Conservation (phyloP, 1,284 basidiomycete species). For the Ustilago sp. region DNA sequence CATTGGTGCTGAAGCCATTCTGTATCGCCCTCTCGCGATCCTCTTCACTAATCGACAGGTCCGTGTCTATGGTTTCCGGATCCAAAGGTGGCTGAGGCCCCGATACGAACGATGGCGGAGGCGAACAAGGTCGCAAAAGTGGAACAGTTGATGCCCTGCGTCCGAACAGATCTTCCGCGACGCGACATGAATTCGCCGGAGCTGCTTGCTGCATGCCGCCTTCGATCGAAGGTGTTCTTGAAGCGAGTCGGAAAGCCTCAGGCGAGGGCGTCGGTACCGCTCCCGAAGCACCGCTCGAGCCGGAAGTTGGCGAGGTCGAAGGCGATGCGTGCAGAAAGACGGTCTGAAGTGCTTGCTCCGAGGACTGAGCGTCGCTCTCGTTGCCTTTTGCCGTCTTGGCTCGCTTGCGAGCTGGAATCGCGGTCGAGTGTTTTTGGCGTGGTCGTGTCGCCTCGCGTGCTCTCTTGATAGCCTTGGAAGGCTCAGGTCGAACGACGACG, state of each 20-base stretch:
- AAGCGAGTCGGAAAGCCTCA: slow-evolving; percentile 19
- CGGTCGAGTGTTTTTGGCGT: not conserved
- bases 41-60: not conserved
- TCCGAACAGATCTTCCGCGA: slow-evolving; percentile 2
- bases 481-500: slow-evolving; percentile 26
- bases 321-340: slow-evolving; percentile 38
- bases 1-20: not conserved
- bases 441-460: slow-evolving; percentile 29
- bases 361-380: not conserved
- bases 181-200: not conserved
- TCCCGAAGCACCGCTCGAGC: not conserved
- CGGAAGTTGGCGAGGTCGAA: slow-evolving; percentile 16
- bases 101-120: slow-evolving; percentile 12
- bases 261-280: slow-evolving; percentile 12
- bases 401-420: slow-evolving; percentile 13
- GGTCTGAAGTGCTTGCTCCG: slow-evolving; percentile 28
- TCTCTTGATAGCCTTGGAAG: slow-evolving; percentile 21
- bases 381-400: slow-evolving; percentile 2
- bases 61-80: not conserved
- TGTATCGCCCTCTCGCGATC: not conserved
- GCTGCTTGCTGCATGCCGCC: not conserved
- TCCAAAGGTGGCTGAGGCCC: not conserved
- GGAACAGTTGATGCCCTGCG: slow-evolving; percentile 35
- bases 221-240: slow-evolving; percentile 15
- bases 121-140: slow-evolving; percentile 15